Evolutionary conservation across 352 stramenopile species (phyloP).

Genomic region (Phytopythium litorale): DNA sequence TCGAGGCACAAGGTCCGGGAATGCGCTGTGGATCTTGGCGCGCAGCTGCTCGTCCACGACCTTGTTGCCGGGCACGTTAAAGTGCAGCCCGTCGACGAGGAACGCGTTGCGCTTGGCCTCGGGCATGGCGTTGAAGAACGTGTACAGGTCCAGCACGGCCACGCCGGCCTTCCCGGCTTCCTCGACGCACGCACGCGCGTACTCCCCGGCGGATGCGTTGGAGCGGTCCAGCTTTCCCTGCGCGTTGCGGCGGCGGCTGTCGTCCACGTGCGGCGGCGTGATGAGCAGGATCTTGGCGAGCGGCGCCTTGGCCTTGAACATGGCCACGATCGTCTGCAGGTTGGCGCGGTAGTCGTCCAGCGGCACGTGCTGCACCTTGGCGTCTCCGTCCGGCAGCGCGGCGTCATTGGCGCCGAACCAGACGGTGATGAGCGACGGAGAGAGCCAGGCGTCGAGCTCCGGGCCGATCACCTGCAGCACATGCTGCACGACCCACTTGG

Average conservation of each 20-base stretch:
- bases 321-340: conserved; percentile 22
- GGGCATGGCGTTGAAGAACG: conserved; percentile 39
- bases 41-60: conserved; percentile 42
- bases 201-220: conserved; percentile 31
- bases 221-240: conserved; percentile 33
- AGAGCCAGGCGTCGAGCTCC: conserved; percentile 16
- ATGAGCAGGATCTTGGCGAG: conserved; percentile 40
- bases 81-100: conserved; percentile 56
- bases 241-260: conserved; percentile 18
- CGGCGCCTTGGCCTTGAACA: conserved; percentile 13
- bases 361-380: conserved; percentile 38
- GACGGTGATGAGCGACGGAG: conserved; percentile 41
- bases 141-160: conserved; percentile 37
- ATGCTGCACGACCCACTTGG: conserved; percentile 41
- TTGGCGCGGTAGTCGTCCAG: conserved; percentile 44
- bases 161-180: conserved; percentile 23
- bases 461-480: conserved; percentile 29
- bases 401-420: conserved; percentile 73
- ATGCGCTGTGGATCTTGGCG: conserved; percentile 22
- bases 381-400: conserved; percentile 19
- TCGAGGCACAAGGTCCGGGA: conserved; percentile 19
- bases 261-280: conserved; percentile 49
- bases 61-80: conserved; percentile 40
- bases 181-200: conserved; percentile 45
- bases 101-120: conserved; percentile 22